Conservation (phyloP, 768 basidiomycete genomes). For the Mycena rosella region DNA sequence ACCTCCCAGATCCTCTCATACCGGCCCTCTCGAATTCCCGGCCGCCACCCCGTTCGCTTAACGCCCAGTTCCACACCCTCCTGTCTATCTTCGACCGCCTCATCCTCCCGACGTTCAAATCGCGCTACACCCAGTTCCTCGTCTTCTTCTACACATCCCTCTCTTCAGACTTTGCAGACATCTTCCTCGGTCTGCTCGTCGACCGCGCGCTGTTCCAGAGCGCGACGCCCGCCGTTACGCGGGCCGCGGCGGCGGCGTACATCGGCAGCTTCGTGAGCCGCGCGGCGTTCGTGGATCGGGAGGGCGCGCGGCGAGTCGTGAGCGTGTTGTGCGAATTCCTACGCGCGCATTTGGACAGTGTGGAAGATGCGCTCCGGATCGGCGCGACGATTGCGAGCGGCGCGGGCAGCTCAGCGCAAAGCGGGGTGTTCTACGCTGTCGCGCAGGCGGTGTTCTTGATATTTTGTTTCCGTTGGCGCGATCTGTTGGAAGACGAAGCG, state of each 20-base stretch:
- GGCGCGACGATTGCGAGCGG: conserved; percentile 49
- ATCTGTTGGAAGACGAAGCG: conserved; percentile 75
- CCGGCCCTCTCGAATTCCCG: conserved; percentile 24
- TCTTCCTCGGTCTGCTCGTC: conserved; percentile 95
- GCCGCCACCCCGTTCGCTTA: conserved; percentile 46
- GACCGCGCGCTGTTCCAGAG: conserved; percentile 82
- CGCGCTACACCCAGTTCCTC: conserved; percentile 97
- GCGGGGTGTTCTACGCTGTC: conserved; percentile 92
- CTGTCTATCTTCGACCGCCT: conserved; percentile 94
- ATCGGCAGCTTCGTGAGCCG: conserved; percentile 93
- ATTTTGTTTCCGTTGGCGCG: conserved; percentile 98
- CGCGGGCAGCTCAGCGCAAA: conserved; percentile 50
- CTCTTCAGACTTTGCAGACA: conserved; percentile 88
- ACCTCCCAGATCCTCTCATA: conserved; percentile 39
- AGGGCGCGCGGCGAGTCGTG: conserved; percentile 79
- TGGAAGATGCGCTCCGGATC: conserved; percentile 63
- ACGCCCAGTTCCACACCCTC: conserved; percentile 85
- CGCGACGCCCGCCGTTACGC: conserved; percentile 76
- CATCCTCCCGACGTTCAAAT: conserved; percentile 96
- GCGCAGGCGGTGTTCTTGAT: conserved; percentile 94
- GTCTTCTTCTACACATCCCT: conserved; percentile 96
- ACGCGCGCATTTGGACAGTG: conserved; percentile 79
- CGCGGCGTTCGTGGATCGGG: conserved; percentile 85
- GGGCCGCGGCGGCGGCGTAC: conserved; percentile 94
- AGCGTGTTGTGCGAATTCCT: conserved; percentile 90